Evolutionary conservation across 805 yeast genomes (phyloP).

Genomic region (Suhomyces sp.): DNA sequence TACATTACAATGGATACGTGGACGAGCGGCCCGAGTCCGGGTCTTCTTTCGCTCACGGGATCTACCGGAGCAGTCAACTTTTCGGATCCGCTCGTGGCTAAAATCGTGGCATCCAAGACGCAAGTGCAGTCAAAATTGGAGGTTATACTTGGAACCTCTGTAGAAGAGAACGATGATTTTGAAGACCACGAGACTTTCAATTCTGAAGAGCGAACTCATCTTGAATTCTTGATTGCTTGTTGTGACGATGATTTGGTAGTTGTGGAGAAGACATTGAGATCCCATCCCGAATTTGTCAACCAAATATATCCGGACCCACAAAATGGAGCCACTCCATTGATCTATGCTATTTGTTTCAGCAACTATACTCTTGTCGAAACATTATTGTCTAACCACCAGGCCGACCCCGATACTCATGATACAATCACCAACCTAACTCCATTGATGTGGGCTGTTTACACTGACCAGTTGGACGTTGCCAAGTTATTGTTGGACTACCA

Average conservation of each 20-base stretch:
- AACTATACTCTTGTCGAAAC: slow-evolving; percentile 46
- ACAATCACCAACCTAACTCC: slow-evolving; percentile 55
- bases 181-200: neutral
- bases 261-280: slow-evolving; percentile 24
- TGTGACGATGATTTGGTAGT: slow-evolving; percentile 38
- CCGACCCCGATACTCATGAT: slow-evolving; percentile 52
- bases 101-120: slow-evolving; percentile 26
- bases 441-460: slow-evolving; percentile 81
- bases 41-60: slow-evolving; percentile 6
- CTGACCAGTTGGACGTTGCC: slow-evolving; percentile 54
- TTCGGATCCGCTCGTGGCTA: slow-evolving; percentile 25
- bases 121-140: slow-evolving; percentile 12
- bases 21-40: slow-evolving; percentile 11
- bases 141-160: neutral
- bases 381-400: slow-evolving; percentile 39
- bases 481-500: slow-evolving; percentile 57
- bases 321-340: slow-evolving; percentile 32
- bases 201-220: slow-evolving; percentile 6
- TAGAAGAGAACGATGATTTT: neutral
- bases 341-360: slow-evolving; percentile 56
- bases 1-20: slow-evolving; percentile 22
- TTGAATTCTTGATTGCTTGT: slow-evolving; percentile 29
- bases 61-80: slow-evolving; percentile 12
- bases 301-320: slow-evolving; percentile 21
- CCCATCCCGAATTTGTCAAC: slow-evolving; percentile 20